These are phyloP conservation scores for Calonectria multiphialidica DNA, from an alignment of 2,329 filamentous ascomycete species.

Conservation along the genomic window DNA sequence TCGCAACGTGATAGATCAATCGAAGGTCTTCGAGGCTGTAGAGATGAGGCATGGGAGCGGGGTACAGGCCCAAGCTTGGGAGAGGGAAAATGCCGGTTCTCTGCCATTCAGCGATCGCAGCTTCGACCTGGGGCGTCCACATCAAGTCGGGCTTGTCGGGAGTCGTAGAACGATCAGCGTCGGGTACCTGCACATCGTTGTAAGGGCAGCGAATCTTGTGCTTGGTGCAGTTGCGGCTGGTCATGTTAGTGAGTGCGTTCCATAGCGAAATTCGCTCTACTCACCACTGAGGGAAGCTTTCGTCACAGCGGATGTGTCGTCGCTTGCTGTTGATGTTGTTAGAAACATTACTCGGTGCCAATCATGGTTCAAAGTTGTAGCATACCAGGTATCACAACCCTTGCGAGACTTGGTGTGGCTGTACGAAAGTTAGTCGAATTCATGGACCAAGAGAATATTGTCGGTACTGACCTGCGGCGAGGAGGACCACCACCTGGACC, in stretches of 20 bases:
- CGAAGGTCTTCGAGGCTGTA: constrained; percentile 85
- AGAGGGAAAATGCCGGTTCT: constrained; percentile 88
- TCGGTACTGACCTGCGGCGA: constrained; percentile 68
- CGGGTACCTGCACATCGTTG: constrained; percentile 81
- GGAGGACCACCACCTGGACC: constrained; percentile 95
- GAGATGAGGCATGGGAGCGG: constrained; percentile 77
- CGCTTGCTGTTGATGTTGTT: constrained; percentile 72
- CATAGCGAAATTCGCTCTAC: constrained; percentile 40
- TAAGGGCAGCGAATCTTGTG: constrained; percentile 99
- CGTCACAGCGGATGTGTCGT: constrained; percentile 97
- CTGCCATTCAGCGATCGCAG: constrained; percentile 85
- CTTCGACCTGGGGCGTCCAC: constrained; percentile 89
- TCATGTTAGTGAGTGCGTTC: background rate
- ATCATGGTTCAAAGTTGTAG: constrained; percentile 19
- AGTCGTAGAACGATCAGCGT: constrained; percentile 70
- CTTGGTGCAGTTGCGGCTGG: constrained; percentile 96
- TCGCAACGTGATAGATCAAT: constrained; percentile 90
- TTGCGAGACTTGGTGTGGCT: constrained; percentile 99
- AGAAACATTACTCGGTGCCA: constrained; percentile 11
- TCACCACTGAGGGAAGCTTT: constrained; percentile 97
- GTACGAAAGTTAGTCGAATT: constrained; percentile 37
- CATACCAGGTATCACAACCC: constrained; percentile 91
- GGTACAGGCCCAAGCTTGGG: constrained; percentile 81
- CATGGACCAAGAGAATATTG: background rate
- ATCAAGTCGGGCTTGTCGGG: constrained; percentile 79